Evolutionary conservation across 176 grass and related monocot species (phyloP).

Genomic region (Musa troglodytarum): DNA sequence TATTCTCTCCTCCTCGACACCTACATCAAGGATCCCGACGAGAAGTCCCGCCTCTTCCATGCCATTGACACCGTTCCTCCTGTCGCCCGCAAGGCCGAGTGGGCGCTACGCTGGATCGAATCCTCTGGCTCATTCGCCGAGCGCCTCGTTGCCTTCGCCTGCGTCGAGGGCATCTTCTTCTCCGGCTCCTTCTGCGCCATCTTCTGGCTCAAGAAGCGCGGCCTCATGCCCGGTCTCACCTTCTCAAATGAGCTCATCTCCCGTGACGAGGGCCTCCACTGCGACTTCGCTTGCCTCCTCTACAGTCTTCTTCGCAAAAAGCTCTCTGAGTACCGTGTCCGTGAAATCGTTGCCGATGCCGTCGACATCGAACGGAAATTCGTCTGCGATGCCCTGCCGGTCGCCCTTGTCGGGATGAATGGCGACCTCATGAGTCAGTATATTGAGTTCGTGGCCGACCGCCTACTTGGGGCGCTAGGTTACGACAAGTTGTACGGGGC

Average conservation of each 20-base stretch:
- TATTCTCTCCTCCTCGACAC: slow-evolving; percentile 26
- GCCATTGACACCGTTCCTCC: slow-evolving; percentile 24
- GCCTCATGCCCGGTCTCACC: slow-evolving; percentile 29
- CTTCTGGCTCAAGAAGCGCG: slow-evolving; percentile 32
- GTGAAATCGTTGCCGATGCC: slow-evolving; percentile 16
- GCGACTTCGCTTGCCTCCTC: slow-evolving; percentile 27
- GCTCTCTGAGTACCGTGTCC: background rate
- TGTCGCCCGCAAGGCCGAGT: slow-evolving; percentile 20
- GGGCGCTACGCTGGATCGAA: slow-evolving; percentile 25
- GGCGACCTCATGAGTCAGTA: slow-evolving; percentile 29
- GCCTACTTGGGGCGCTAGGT: slow-evolving; percentile 1
- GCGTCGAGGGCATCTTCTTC: slow-evolving; percentile 30
- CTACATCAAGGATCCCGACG: slow-evolving; percentile 18
- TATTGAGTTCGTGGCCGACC: slow-evolving; percentile 26
- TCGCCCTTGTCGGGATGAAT: slow-evolving; percentile 28
- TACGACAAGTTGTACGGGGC: slow-evolving; percentile 15
- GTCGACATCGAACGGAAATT: slow-evolving; percentile 32
- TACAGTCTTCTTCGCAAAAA: slow-evolving; percentile 14
- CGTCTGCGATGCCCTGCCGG: slow-evolving; percentile 27
- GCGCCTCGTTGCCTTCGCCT: slow-evolving; percentile 27
- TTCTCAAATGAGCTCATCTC: slow-evolving; percentile 37
- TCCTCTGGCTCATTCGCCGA: slow-evolving; percentile 12
- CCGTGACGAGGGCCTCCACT: slow-evolving; percentile 28
- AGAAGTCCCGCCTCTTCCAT: slow-evolving; percentile 17
- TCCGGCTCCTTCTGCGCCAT: slow-evolving; percentile 28